Evolutionary conservation across 768 basidiomycete species (phyloP).

Genomic region (Dioszegia hungarica): DNA sequence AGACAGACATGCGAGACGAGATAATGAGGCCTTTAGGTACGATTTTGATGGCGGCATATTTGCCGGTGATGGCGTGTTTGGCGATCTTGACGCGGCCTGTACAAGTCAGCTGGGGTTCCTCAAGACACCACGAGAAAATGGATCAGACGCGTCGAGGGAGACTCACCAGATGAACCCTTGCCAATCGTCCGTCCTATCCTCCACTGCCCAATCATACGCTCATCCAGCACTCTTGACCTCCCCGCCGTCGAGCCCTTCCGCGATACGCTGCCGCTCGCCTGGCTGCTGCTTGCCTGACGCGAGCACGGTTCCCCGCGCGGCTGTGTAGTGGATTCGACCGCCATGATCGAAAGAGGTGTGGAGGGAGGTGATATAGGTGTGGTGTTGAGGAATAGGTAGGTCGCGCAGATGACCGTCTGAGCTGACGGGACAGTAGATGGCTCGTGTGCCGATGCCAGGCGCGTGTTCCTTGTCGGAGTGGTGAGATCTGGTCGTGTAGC

Average conservation of each 20-base stretch:
- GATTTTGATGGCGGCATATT: slow-evolving; percentile 91
- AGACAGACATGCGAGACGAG: slow-evolving; percentile 63
- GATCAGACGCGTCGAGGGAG: too few relatives aligned
- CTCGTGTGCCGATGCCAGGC: not conserved
- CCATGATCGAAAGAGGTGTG: not conserved
- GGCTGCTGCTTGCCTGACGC: slow-evolving; percentile 2
- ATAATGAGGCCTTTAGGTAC: slow-evolving; percentile 69
- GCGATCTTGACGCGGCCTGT: slow-evolving; percentile 89
- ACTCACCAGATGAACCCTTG: slow-evolving; percentile 69
- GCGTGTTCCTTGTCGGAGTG: slow-evolving; percentile 7
- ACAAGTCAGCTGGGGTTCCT: not conserved
- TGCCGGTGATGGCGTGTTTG: slow-evolving; percentile 76
- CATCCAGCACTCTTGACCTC: slow-evolving; percentile 20
- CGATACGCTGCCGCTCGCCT: slow-evolving; percentile 3
- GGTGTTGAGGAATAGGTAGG: too few relatives aligned
- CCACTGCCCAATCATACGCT: slow-evolving; percentile 65
- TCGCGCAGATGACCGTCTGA: too few relatives aligned
- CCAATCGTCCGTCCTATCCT: slow-evolving; percentile 80
- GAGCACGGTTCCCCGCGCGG: slow-evolving; percentile 2
- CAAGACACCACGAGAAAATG: too few relatives aligned
- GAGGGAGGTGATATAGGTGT: not conserved
- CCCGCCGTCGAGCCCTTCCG: slow-evolving; percentile 3
- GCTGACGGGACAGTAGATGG: not conserved
- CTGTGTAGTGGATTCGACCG: not conserved
- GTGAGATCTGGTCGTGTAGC: too few relatives aligned